Evolutionary conservation across 306 rosid species (phyloP), one percentile per base, ranked within the genome.

Genomic region (Quercus ilex): DNA sequence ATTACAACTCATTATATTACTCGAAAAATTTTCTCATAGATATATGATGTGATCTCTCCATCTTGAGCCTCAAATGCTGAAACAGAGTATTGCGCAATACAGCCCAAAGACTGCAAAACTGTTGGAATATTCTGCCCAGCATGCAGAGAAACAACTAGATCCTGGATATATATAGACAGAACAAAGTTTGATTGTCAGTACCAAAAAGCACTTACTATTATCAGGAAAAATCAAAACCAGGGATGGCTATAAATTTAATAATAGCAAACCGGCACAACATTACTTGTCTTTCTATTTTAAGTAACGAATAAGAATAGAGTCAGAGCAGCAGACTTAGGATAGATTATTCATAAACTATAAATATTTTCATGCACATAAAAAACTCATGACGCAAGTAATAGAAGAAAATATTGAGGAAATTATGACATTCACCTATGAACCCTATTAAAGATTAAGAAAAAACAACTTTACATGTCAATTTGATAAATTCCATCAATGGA

Each of bases 71-170:
- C 96, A 74, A 92, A 90, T 73, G 87, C 81, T 55, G 94, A 84
- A 83, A 82, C 76, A 84, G 91, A 90, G 85, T 88, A 81, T 80
- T 91, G 90, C 30, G 96, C 90, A 80, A 91, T 80, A 78, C 98
- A 95, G 46, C 99, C 93, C 80, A 95, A 75, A 77, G 99, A 91
- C 86, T 95, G 99, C 86, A 95, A 86, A 83, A 90, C 86, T 60
- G 99, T 91, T 38, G 96, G 92, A 57, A 90, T 74, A 78, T 91
- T 92, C 81, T 73, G n/a, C 80, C 89, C 85, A 60, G 78, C 77
- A 81, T 78, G 81, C 56, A 92, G 85, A 60, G 89, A 81, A 78
- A 84, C 88, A 71, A 86, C 84, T 49, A 91, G 96, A 68, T 49
- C 93, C 98, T 95, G 89, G 75, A 17, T 19, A 81, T 31, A 75